phyloP scores from a whole-genome alignment of 495 filamentous ascomycete species.

The Ramalina intermedia region DNA sequence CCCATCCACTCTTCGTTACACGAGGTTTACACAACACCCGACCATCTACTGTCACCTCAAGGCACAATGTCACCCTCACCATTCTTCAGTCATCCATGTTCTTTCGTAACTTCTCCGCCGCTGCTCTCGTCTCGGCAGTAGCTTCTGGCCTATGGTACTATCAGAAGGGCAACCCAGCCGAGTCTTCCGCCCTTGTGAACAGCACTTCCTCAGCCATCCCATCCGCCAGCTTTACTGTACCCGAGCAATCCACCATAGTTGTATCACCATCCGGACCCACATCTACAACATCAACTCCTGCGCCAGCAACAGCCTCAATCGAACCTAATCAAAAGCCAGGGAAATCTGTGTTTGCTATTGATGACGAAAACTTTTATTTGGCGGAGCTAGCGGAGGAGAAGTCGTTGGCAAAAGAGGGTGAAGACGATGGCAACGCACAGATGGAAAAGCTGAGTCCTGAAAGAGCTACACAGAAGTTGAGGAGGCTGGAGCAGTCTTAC shows the following conservation, averaged over 20 bases:
- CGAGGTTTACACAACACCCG: slow-evolving; percentile 31
- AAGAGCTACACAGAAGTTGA: slow-evolving; percentile 77
- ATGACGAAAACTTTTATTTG: slow-evolving; percentile 71
- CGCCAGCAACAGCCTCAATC: neutral
- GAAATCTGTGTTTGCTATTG: slow-evolving; percentile 47
- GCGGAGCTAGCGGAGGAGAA: slow-evolving; percentile 64
- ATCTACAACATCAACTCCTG: slow-evolving; percentile 1
- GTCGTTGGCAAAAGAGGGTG: slow-evolving; percentile 73
- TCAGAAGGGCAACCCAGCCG: slow-evolving; percentile 19
- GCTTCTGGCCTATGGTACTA: slow-evolving; percentile 56
- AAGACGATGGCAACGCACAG: slow-evolving; percentile 65
- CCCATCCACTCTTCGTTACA: slow-evolving; percentile 25
- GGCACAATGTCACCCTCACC: slow-evolving; percentile 21
- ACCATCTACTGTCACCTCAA: slow-evolving; percentile 21
- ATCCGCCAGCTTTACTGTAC: slow-evolving; percentile 8
- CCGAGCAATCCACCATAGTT: slow-evolving; percentile 14
- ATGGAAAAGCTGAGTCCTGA: slow-evolving; percentile 94
- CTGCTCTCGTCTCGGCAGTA: slow-evolving; percentile 44
- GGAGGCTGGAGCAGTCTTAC: slow-evolving; percentile 82
- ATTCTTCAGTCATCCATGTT: slow-evolving; percentile 45
- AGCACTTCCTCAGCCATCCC: slow-evolving; percentile 16
- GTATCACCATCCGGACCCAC: neutral
- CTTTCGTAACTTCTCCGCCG: slow-evolving; percentile 44
- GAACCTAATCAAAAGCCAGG: slow-evolving; percentile 14
- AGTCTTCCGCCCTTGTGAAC: slow-evolving; percentile 14